Evolutionary conservation across 495 filamentous ascomycete species (phyloP), one percentile per base, ranked within the genome.

Genomic region (Penicillium argentinense): DNA sequence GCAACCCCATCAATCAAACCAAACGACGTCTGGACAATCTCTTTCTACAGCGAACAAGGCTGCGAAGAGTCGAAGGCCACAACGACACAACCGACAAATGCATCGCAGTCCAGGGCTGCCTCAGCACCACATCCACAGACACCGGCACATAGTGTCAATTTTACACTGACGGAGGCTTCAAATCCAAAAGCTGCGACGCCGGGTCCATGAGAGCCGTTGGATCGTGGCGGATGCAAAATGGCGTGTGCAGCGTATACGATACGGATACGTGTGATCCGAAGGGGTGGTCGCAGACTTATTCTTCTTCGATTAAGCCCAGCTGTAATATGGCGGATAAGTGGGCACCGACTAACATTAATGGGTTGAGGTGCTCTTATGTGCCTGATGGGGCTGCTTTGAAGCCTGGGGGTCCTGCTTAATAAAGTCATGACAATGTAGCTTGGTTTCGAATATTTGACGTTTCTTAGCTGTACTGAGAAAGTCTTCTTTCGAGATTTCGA

Each of bases 41-140:
- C 21, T 13, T 40, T 54, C 25, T 58, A 45, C 24, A 21, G 12
- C 4, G 22, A 26, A 1, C 12, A 7, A 1, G 9, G 32, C 3
- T 58, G 55, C 42, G n/a, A 17, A 5, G 51, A 0, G 9, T 58
- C 0, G 17, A 50, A 41, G 51, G 51, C 0, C 39, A 50, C 28
- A 41, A 28, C 37, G 19, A 32, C 8, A 12, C 34, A 3, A 26
- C 8, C 2, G 19, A 43, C n/a, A 24, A 38, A 2, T 53, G 49
- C 16, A 12, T 53, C 5, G 32, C 18, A 5, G 4, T 53, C 6
- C 11, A 39, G 11, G 14, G 22, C 2, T 23, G 12, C 12, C 23
- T 53, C 14, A 22, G 19, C 18, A 39, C 29, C 9, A 5, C 21
- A 2, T 9, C 38, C n/a, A 32, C 28, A 0, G 34, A 29, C 4